A percentile compares a stretch with the other conserved stretches of the same genome.
Conservation (phyloP, 805 yeast species). For the Ogataea saltuana region DNA sequence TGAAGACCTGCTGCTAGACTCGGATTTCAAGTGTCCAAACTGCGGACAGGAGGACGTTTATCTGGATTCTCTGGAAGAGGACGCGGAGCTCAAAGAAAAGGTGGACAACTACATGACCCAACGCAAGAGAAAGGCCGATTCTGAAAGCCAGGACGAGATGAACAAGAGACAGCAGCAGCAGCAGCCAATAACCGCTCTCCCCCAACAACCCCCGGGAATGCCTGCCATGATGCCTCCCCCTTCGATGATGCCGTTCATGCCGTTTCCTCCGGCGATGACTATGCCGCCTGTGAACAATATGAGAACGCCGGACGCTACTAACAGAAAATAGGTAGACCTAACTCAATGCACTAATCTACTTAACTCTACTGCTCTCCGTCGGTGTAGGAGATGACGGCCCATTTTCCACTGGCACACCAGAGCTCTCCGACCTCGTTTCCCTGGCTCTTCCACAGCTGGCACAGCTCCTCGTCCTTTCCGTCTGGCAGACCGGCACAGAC, state of each 20-base stretch:
- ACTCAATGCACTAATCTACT: not conserved
- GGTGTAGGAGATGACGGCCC: constrained; percentile 81
- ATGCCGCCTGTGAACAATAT: constrained; percentile 14
- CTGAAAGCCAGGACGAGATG: constrained; percentile 18
- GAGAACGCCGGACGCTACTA: constrained; percentile 2
- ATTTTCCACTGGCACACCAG: constrained; percentile 90
- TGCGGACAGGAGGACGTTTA: constrained; percentile 74
- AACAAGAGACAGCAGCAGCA: constrained; percentile 25
- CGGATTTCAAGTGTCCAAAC: constrained; percentile 88
- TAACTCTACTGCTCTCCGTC: constrained; percentile 39
- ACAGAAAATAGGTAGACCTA: not conserved
- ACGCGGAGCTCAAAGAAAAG: constrained; percentile 56
- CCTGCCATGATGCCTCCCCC: constrained; percentile 40
- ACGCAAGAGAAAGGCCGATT: constrained; percentile 23
- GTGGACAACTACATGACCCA: constrained; percentile 52
- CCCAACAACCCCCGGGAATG: constrained; percentile 37
- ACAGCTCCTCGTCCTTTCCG: constrained; percentile 72
- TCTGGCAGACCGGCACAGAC: constrained; percentile 81
- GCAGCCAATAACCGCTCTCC: constrained; percentile 21
- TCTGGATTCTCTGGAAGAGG: constrained; percentile 68
- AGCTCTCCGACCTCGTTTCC: constrained; percentile 67
- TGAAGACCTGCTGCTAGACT: constrained; percentile 68
- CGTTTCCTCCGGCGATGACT: constrained; percentile 23
- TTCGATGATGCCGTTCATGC: constrained; percentile 37
- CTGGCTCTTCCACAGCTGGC: constrained; percentile 51